Evolutionary conservation across 169 alveolate genomes (phyloP).

Genomic region (Plasmodium sp.): DNA sequence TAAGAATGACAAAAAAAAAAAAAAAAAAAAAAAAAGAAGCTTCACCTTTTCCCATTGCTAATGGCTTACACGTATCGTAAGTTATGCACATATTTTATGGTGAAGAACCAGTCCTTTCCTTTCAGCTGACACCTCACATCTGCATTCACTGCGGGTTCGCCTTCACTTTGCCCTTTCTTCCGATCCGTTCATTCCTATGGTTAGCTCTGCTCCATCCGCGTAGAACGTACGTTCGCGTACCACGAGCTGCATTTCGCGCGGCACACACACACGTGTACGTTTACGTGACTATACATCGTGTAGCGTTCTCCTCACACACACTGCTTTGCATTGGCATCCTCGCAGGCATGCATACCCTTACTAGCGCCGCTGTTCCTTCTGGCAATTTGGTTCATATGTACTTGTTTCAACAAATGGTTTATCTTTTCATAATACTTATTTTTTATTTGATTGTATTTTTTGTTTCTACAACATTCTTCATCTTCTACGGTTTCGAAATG

Average conservation of each 20-base stretch:
- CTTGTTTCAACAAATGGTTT: slow-evolving; percentile 23
- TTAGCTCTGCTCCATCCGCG: not conserved
- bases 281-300: not conserved
- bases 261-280: not conserved
- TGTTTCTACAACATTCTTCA: not conserved
- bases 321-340: not conserved
- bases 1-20: no score
- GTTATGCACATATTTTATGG: not conserved
- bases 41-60: not conserved
- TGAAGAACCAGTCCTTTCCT: not conserved
- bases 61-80: not conserved
- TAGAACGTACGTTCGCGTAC: not conserved
- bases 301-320: not conserved
- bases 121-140: not conserved
- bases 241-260: not conserved
- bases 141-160: not conserved
- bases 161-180: not conserved
- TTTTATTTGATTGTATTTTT: not conserved
- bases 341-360: not conserved
- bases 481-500: not conserved
- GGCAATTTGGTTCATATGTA: slow-evolving; percentile 38
- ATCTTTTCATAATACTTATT: slow-evolving; percentile 62
- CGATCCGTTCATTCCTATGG: not conserved
- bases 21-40: not conserved
- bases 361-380: not conserved